Conservation (phyloP, 2,329 filamentous ascomycete genomes). For the Purpureocillium lavendulum region DNA sequence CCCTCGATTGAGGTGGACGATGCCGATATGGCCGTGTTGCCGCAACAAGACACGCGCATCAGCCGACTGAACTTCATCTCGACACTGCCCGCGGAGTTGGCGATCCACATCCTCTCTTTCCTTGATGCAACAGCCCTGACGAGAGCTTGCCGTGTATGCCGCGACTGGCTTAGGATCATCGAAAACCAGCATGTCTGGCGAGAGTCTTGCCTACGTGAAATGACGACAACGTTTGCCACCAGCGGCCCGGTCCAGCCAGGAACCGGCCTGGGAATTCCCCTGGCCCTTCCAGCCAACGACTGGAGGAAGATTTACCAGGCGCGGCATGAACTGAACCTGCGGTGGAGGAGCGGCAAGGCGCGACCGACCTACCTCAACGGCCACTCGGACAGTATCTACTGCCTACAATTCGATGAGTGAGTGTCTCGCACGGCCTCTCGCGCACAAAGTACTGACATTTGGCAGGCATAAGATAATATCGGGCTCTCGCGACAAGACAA, state of each 20-base stretch:
- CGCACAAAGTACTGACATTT: not conserved
- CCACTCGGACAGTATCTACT: conserved; percentile 94
- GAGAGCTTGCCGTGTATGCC: conserved; percentile 41
- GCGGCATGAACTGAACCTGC: conserved; percentile 63
- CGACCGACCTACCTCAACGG: conserved; percentile 84
- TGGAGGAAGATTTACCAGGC: conserved; percentile 83
- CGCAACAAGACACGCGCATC: conserved; percentile 30
- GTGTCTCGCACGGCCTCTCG: conserved; percentile 19
- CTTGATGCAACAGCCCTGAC: conserved; percentile 45
- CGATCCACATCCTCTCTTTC: conserved; percentile 48
- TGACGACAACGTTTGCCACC: conserved; percentile 52
- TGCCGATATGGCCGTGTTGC: conserved; percentile 19
- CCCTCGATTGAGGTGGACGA: conserved; percentile 29
- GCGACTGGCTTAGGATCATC: conserved; percentile 37
- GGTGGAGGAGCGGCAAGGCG: conserved; percentile 74
- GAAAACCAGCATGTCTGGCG: conserved; percentile 54
- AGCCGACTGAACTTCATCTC: conserved; percentile 51
- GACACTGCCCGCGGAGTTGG: conserved; percentile 47
- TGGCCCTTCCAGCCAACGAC: conserved; percentile 53
- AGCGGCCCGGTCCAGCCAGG: conserved; percentile 43
- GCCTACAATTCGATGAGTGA: conserved; percentile 93
- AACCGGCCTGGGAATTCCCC: conserved; percentile 48
- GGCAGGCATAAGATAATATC: conserved; percentile 86
- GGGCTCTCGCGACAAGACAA: conserved; percentile 88
- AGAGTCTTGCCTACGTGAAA: conserved; percentile 54